A percentile compares a stretch with the other conserved stretches of the same genome.
Evolutionary conservation across 306 rosid genomes (phyloP).

Genomic region (Dicorynia guianensis): DNA sequence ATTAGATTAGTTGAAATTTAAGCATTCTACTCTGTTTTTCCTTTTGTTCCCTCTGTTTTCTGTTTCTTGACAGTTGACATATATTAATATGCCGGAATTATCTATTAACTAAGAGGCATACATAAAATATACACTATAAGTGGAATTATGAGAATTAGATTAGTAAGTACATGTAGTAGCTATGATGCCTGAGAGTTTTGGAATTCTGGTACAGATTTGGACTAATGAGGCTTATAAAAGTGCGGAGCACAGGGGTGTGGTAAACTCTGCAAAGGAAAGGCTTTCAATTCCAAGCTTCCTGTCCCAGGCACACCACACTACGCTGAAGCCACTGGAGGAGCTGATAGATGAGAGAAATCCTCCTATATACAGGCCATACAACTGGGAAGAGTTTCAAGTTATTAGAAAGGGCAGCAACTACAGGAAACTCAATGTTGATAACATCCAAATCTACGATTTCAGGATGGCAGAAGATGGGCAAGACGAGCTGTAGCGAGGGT

Average conservation of each 20-base stretch:
- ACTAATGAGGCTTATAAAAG: conserved; percentile 73
- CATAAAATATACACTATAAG: too few relatives aligned
- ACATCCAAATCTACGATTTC: conserved; percentile 57
- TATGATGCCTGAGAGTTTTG: neutral
- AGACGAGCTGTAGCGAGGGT: neutral
- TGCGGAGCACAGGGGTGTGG: conserved; percentile 68
- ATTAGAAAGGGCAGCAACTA: conserved; percentile 49
- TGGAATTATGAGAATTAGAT: too few relatives aligned
- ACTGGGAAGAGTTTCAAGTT: conserved; percentile 61
- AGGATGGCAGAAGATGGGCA: conserved; percentile 13
- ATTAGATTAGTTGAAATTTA: too few relatives aligned
- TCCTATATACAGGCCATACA: conserved; percentile 56
- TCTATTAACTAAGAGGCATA: too few relatives aligned
- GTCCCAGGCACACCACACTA: conserved; percentile 57
- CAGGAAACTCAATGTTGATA: conserved; percentile 55
- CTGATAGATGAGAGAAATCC: conserved; percentile 53
- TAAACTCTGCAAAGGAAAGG: conserved; percentile 64
- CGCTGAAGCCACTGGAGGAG: conserved; percentile 61
- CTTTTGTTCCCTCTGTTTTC: too few relatives aligned
- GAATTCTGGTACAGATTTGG: conserved; percentile 63
- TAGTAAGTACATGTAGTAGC: too few relatives aligned
- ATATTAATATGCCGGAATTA: too few relatives aligned
- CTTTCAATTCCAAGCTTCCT: conserved; percentile 58
- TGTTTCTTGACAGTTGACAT: too few relatives aligned
- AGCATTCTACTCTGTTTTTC: too few relatives aligned